Conservation (phyloP, 2,329 filamentous ascomycete species). For the Diaporthe citri region DNA sequence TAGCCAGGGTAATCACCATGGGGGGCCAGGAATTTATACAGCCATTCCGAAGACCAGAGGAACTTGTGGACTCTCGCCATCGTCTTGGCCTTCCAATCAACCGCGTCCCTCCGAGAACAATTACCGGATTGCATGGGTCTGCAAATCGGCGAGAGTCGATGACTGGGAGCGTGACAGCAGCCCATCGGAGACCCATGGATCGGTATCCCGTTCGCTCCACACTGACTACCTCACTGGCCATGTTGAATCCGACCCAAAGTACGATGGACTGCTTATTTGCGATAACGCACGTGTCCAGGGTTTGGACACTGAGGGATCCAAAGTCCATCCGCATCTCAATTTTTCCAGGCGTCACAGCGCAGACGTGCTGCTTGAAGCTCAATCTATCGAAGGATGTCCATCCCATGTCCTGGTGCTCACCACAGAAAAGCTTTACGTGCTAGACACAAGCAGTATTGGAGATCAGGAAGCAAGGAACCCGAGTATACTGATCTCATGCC, state of each 20-base stretch:
- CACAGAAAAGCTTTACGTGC: slow-evolving; percentile 61
- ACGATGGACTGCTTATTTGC: slow-evolving; percentile 37
- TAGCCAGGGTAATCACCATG: slow-evolving; percentile 49
- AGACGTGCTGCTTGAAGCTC: slow-evolving; percentile 68
- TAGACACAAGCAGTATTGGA: slow-evolving; percentile 52
- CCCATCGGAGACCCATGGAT: slow-evolving; percentile 20
- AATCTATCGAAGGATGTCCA: slow-evolving; percentile 58
- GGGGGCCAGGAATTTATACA: slow-evolving; percentile 50
- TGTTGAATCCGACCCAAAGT: slow-evolving; percentile 16
- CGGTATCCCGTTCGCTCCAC: background rate
- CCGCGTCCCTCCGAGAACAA: slow-evolving; percentile 50
- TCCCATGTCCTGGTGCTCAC: slow-evolving; percentile 72
- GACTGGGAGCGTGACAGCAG: slow-evolving; percentile 43
- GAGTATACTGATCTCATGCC: slow-evolving; percentile 56
- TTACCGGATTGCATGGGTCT: slow-evolving; percentile 58
- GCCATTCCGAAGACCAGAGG: slow-evolving; percentile 45
- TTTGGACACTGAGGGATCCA: slow-evolving; percentile 30
- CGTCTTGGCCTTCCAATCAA: slow-evolving; percentile 48
- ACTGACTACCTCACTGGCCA: slow-evolving; percentile 15
- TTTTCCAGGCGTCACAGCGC: slow-evolving; percentile 46
- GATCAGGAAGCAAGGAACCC: slow-evolving; percentile 25
- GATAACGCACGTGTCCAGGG: slow-evolving; percentile 32
- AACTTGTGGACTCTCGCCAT: background rate
- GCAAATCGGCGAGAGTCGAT: slow-evolving; percentile 30
- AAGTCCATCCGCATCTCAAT: slow-evolving; percentile 39